These are phyloP conservation scores for Saccharomyces eubayanus DNA, from an alignment of 805 yeast genomes.

Conservation along the genomic window DNA sequence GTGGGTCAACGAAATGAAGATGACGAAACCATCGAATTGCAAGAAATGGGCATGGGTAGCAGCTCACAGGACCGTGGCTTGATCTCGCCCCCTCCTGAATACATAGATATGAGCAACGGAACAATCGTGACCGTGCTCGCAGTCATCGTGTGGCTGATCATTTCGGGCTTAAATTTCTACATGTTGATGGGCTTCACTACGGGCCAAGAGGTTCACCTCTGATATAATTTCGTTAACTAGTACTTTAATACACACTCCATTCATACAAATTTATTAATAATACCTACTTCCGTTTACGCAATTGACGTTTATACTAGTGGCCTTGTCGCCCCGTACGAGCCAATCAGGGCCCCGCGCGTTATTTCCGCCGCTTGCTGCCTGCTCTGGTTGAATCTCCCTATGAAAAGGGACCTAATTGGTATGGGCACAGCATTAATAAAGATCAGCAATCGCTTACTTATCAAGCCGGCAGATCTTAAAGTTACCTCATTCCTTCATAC, in stretches of 20 bases:
- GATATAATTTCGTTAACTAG: neutral
- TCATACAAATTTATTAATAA: too few species aligned
- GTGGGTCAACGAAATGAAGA: neutral
- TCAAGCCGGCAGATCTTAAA: neutral
- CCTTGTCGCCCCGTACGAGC: neutral
- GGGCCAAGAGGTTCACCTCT: conserved; percentile 37
- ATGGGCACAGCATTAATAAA: neutral
- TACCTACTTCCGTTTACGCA: neutral
- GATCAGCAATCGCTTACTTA: neutral
- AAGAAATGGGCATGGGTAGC: conserved; percentile 8
- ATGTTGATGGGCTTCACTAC: conserved; percentile 41
- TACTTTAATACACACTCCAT: neutral
- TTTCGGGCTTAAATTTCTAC: conserved; percentile 63
- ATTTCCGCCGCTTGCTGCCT: neutral
- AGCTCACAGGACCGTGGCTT: neutral
- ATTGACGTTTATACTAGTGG: neutral
- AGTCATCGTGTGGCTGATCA: conserved; percentile 56
- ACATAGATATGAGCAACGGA: conserved; percentile 37
- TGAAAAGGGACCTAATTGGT: neutral
- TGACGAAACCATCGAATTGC: conserved; percentile 2
- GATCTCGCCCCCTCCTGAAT: conserved; percentile 9
- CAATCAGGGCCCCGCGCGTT: neutral
- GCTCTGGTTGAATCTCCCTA: neutral
- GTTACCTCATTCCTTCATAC: neutral
- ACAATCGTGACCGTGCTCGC: conserved; percentile 45